Base-by-base conservation (phyloP, 1,284 basidiomycete genomes). In the Trametes sp. region DNA sequence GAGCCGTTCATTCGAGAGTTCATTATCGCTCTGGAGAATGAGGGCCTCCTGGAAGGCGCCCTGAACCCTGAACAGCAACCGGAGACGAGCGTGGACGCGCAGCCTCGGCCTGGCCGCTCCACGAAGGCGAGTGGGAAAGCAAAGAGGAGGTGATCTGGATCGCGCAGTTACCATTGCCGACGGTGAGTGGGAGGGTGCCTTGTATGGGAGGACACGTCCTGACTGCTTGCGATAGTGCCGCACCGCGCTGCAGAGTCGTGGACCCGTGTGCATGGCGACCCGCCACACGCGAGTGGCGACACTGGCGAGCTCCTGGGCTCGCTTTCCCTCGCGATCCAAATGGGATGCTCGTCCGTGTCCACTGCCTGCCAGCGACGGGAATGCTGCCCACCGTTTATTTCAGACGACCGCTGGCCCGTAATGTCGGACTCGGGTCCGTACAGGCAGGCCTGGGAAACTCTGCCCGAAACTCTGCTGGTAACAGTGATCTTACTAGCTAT, bases 1-100 rank as follows among this genome's bases (percentile, higher is more conserved):
- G 85, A 86, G 66, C 85, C 84, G 0, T 87, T 88, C 73, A 74
- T 87, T 42, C 75, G 73, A 24, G 78, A 76, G 48, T 87, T 84
- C 63, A 68, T 87, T 1, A 73, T 68, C 4, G 68, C 74, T 4
- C 64, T 87, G 64, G 80, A 85, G 46, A 64, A 74, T 3, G 83
- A 84, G 62, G 84, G 83, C 0, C 60, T 84, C 33, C 72, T 88
- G 33, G 78, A 82, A 11, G 57, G 33, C 19, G 58, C 21, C 9
- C 46, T 67, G 24, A 19, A 44, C 38, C 21, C 42, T 23, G 42
- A 26, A 10, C n/a, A n/a, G 42, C 21, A 3, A 23, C 11, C 10
- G 23, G 42, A 5, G 21, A n/a, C n/a, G n/a, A n/a, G 42, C 42
- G 11, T 4, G 24, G 42, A 14, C 7, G 42, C 42, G 42, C 42